These are phyloP conservation scores for Mollisia scopiformis DNA, from an alignment of 2,329 filamentous ascomycete genomes.

Conservation along the genomic window DNA sequence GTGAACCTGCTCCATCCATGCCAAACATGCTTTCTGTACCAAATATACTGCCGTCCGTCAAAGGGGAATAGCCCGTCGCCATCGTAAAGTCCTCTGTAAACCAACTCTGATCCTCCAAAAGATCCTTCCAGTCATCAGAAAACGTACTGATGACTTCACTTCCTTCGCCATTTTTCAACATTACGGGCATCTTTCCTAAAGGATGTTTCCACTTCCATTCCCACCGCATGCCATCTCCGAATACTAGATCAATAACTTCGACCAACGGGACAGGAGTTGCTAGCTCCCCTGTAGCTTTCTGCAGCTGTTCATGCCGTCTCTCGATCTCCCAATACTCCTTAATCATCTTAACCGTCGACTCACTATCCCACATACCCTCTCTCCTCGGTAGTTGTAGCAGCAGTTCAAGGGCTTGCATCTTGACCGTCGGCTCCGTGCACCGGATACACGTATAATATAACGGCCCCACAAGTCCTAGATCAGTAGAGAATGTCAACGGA, in stretches of 20 bases:
- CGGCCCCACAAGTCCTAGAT: conserved; percentile 34
- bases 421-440: conserved; percentile 17
- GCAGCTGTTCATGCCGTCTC: conserved; percentile 14
- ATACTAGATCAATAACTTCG: conserved; percentile 22
- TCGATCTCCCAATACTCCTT: conserved; percentile 31
- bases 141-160: neutral
- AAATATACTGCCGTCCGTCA: neutral
- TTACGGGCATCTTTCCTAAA: neutral
- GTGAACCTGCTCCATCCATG: no score
- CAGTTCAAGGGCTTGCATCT: conserved; percentile 28
- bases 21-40: neutral
- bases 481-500: conserved; percentile 31
- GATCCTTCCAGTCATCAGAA: neutral
- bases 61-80: neutral
- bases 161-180: neutral
- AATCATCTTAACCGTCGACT: conserved; percentile 22
- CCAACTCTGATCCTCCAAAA: conserved; percentile 6
- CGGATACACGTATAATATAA: conserved; percentile 33
- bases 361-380: conserved; percentile 38
- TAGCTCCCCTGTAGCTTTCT: neutral
- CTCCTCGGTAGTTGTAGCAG: conserved; percentile 28
- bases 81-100: neutral
- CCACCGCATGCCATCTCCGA: conserved; percentile 29
- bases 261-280: conserved; percentile 6
- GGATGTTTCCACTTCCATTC: conserved; percentile 28